Evolutionary conservation across 805 yeast genomes (phyloP).

Genomic region (Phaffomyces thermotolerans): DNA sequence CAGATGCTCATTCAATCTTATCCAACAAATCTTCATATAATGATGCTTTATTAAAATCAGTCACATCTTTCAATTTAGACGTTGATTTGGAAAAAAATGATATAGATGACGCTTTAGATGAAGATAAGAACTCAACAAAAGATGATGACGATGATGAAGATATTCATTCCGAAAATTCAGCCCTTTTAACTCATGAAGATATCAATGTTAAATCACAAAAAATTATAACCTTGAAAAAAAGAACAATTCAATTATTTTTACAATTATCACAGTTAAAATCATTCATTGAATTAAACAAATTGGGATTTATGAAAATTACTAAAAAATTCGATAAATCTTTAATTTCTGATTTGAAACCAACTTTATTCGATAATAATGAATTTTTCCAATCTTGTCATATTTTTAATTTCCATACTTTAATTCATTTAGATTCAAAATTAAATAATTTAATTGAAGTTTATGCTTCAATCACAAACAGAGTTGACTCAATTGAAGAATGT

Average conservation of each 20-base stretch:
- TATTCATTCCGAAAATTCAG: slow-evolving; percentile 38
- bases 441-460: slow-evolving; percentile 45
- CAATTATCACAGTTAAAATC: slow-evolving; percentile 76
- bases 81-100: slow-evolving; percentile 11
- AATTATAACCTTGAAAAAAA: slow-evolving; percentile 60
- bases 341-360: slow-evolving; percentile 43
- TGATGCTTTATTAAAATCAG: slow-evolving; percentile 15
- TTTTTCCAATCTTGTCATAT: slow-evolving; percentile 45
- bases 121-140: slow-evolving; percentile 21
- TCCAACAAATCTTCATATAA: slow-evolving; percentile 19
- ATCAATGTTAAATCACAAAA: slow-evolving; percentile 43
- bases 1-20: slow-evolving; percentile 18
- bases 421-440: slow-evolving; percentile 44
- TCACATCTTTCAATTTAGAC: slow-evolving; percentile 17
- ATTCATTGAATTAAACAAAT: slow-evolving; percentile 72
- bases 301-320: slow-evolving; percentile 81
- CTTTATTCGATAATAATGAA: slow-evolving; percentile 36
- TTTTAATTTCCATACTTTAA: slow-evolving; percentile 44
- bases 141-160: slow-evolving; percentile 33
- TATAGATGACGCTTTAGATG: slow-evolving; percentile 22
- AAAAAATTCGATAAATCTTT: slow-evolving; percentile 87
- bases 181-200: slow-evolving; percentile 42
- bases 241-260: slow-evolving; percentile 58
- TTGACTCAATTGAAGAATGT: slow-evolving; percentile 33
- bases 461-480: slow-evolving; percentile 38